phyloP scores from a whole-genome alignment of 2,329 filamentous ascomycete genomes.

The Onygena corvina region DNA sequence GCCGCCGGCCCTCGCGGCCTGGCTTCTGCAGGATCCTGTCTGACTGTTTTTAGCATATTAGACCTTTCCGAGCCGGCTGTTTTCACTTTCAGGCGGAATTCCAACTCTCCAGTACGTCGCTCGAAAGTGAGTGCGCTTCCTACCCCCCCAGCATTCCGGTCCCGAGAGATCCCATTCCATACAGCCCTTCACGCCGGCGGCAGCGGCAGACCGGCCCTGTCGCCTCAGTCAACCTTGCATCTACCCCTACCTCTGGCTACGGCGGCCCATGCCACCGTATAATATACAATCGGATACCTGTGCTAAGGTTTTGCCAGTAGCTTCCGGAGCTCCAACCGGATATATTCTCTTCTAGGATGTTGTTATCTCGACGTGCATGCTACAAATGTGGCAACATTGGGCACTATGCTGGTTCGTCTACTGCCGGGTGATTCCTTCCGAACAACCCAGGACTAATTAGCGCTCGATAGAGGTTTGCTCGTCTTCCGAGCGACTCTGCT shows the following conservation, averaged over 20 bases:
- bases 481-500: conserved; percentile 94
- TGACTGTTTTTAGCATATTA: not conserved
- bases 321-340: not conserved
- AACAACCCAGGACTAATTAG: not conserved
- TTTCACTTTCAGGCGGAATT: no score
- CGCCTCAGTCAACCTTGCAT: not conserved
- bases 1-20: not conserved
- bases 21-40: not conserved
- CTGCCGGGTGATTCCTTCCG: not conserved
- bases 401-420: conserved; percentile 44
- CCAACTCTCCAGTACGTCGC: not conserved
- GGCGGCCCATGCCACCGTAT: not conserved
- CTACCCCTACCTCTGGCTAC: not conserved
- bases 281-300: not conserved
- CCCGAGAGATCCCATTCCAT: not conserved
- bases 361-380: conserved; percentile 72
- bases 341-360: conserved; percentile 45
- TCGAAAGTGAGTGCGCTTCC: conserved; percentile 3
- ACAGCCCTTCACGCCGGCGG: not conserved
- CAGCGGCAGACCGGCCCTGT: not conserved
- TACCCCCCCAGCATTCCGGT: no score
- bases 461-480: conserved; percentile 69
- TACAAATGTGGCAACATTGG: conserved; percentile 70
- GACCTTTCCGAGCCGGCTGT: not conserved
- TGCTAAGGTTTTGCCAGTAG: not conserved